Conservation (phyloP, 495 filamentous ascomycete genomes). For the Letharia lupina region DNA sequence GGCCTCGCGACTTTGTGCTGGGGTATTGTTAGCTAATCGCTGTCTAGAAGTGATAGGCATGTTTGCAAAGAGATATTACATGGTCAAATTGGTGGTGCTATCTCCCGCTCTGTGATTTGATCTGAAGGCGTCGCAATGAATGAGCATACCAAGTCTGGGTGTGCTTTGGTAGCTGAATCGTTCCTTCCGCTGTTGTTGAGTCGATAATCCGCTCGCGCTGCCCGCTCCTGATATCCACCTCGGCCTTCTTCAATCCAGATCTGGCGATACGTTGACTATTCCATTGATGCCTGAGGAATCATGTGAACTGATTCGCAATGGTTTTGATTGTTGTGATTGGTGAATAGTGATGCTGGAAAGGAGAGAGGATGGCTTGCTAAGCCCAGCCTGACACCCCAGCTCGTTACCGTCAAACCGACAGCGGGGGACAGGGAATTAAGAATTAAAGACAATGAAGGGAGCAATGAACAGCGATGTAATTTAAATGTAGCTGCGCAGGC, state of each 20-base stretch:
- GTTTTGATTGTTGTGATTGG: background rate
- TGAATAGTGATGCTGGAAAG: conserved; percentile 1
- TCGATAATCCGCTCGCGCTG: background rate
- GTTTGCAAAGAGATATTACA: conserved; percentile 3
- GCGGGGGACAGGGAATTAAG: background rate
- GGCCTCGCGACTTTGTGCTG: background rate
- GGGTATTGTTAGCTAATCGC: background rate
- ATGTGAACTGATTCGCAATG: background rate
- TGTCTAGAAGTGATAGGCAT: conserved; percentile 4
- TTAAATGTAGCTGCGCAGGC: background rate
- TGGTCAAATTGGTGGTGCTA: background rate
- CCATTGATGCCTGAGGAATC: background rate
- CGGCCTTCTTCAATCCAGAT: background rate
- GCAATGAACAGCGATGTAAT: background rate
- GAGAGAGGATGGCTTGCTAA: background rate
- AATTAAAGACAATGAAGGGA: background rate
- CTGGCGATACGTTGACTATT: background rate
- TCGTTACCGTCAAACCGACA: background rate
- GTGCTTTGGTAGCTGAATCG: background rate
- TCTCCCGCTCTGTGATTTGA: background rate
- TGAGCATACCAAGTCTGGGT: background rate
- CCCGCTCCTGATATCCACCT: background rate
- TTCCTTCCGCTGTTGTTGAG: background rate
- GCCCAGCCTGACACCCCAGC: background rate
- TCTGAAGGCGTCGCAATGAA: background rate